phyloP scores from a whole-genome alignment of 2,329 filamentous ascomycete species.

The Alternaria gaisen region DNA sequence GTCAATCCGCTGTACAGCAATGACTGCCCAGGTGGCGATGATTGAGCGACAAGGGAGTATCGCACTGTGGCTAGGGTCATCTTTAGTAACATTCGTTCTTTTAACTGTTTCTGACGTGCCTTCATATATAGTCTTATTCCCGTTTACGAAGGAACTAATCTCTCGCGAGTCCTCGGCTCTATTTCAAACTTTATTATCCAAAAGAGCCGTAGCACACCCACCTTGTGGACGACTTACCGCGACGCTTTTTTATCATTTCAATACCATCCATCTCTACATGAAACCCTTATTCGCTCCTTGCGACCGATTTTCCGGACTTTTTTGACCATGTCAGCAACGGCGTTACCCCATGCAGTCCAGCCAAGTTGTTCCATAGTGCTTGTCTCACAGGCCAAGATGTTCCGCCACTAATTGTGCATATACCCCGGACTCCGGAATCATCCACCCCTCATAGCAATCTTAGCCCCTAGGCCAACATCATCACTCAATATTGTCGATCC shows the following conservation, averaged over 20 bases:
- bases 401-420: constrained; percentile 41
- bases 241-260: not conserved
- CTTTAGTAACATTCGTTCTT: not conserved
- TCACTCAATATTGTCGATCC: not conserved
- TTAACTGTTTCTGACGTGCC: not conserved
- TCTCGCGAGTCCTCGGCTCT: not conserved
- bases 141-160: not conserved
- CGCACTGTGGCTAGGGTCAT: not conserved
- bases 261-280: not conserved
- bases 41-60: constrained; percentile 21
- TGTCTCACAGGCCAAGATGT: constrained; percentile 23
- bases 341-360: constrained; percentile 10
- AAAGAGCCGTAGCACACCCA: not conserved
- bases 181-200: not conserved
- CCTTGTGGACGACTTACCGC: not conserved
- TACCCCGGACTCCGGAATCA: constrained; percentile 18
- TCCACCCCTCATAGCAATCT: not conserved
- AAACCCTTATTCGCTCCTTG: not conserved
- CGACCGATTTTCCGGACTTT: not conserved
- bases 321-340: not conserved
- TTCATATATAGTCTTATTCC: not conserved
- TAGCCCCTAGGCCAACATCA: not conserved
- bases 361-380: constrained; percentile 35
- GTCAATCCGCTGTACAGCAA: constrained; percentile 53
- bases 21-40: constrained; percentile 45